phyloP scores from a whole-genome alignment of 352 stramenopile genomes.

The Pythium brassicae region DNA sequence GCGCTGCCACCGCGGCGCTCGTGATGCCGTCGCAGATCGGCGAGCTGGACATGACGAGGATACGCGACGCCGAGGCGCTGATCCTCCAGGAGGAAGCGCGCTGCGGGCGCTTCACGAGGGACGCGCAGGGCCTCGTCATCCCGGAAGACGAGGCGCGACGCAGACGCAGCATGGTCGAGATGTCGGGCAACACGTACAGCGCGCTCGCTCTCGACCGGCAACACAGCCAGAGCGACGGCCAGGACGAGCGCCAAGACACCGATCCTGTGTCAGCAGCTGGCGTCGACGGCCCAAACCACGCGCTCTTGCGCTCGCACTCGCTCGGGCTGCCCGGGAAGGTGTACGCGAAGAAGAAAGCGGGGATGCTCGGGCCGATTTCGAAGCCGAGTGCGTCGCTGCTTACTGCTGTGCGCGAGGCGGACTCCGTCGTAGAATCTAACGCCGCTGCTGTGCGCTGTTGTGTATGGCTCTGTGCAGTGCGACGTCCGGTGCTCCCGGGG shows the following conservation, averaged over 20 bases:
- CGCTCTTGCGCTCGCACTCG: neutral
- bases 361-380: constrained; percentile 61
- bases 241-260: constrained; percentile 8
- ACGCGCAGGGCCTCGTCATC: constrained; percentile 66
- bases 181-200: constrained; percentile 49
- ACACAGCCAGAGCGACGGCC: neutral
- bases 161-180: constrained; percentile 47
- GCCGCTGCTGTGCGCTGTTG: neutral
- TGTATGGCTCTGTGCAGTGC: constrained; percentile 16
- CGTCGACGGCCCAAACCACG: constrained; percentile 1
- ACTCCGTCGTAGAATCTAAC: neutral
- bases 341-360: constrained; percentile 59
- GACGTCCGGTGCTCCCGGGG: constrained; percentile 20
- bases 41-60: constrained; percentile 79
- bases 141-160: constrained; percentile 55
- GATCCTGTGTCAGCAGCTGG: neutral
- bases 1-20: neutral
- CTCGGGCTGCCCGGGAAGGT: constrained; percentile 24
- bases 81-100: constrained; percentile 69
- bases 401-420: neutral
- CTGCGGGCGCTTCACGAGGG: constrained; percentile 58
- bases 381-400: constrained; percentile 37
- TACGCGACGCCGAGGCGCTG: constrained; percentile 61
- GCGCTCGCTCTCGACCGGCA: neutral
- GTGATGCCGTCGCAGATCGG: constrained; percentile 67